These are phyloP conservation scores for Tolypocladium pustulatum DNA, from an alignment of 2,329 filamentous ascomycete species.

Conservation along the genomic window DNA sequence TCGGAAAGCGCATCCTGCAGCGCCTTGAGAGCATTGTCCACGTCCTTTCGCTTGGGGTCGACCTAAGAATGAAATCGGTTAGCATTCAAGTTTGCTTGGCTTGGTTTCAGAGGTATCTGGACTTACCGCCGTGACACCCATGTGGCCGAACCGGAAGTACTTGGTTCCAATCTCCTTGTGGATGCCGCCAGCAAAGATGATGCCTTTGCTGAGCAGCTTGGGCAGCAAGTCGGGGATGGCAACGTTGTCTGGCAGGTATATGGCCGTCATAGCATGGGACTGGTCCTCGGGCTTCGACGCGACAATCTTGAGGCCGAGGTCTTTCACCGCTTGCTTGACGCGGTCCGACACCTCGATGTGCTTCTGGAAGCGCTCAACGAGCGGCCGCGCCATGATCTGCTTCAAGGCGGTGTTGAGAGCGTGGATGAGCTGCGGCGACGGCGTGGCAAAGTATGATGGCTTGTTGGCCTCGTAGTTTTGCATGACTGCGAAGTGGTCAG, in stretches of 20 bases:
- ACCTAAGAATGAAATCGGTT: conserved; percentile 31
- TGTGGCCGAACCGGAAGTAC: conserved; percentile 94
- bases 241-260: conserved; percentile 81
- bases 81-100: background rate
- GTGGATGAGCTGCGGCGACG: conserved; percentile 85
- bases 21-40: conserved; percentile 73
- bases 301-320: conserved; percentile 78
- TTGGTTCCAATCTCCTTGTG: conserved; percentile 91
- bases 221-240: conserved; percentile 76
- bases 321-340: conserved; percentile 73
- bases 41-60: conserved; percentile 67
- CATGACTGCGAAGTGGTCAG: conserved; percentile 55
- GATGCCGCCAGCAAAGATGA: conserved; percentile 89
- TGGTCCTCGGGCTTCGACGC: conserved; percentile 80
- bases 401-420: conserved; percentile 82
- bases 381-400: conserved; percentile 72
- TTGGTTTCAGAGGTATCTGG: conserved; percentile 23
- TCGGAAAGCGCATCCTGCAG: conserved; percentile 66
- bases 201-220: conserved; percentile 72
- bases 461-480: conserved; percentile 98
- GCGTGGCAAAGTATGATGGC: conserved; percentile 94
- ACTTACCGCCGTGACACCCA: conserved; percentile 81
- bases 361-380: conserved; percentile 72
- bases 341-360: conserved; percentile 73
- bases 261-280: conserved; percentile 95